Evolutionary conservation across 148 eudicot genomes (phyloP).

Genomic region (Vaccinium darrowii): DNA sequence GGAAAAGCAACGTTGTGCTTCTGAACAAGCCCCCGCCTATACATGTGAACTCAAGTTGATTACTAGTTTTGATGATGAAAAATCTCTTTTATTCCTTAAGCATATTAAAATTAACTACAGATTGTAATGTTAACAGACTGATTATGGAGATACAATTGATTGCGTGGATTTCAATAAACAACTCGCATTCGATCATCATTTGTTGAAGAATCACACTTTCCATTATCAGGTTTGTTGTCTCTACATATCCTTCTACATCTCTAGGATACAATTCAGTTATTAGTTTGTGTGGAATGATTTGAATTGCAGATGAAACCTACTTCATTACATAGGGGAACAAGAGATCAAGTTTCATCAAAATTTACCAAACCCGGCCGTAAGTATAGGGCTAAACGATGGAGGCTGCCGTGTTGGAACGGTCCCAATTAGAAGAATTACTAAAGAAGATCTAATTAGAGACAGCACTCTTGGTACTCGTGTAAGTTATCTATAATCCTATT

Average conservation of each 20-base stretch:
- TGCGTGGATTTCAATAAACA: not conserved
- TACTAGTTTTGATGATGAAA: not conserved
- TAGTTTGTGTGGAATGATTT: not conserved
- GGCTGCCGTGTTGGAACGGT: conserved; percentile 4
- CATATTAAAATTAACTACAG: not conserved
- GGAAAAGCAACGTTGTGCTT: conserved; percentile 1
- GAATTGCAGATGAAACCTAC: not conserved
- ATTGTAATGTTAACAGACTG: not conserved
- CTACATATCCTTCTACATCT: not conserved
- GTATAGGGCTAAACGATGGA: not conserved
- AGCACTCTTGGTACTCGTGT: not conserved
- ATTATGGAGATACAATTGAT: not conserved
- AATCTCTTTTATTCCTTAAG: not conserved
- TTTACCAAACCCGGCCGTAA: not conserved
- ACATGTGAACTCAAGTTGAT: not conserved
- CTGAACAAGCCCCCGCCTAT: conserved; percentile 4
- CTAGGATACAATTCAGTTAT: not conserved
- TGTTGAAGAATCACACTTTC: too few relatives aligned
- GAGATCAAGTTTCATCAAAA: not conserved
- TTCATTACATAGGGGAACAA: not conserved
- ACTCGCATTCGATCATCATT: not conserved
- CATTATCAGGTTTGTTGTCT: not conserved
- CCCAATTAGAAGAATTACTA: not conserved
- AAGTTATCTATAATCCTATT: not conserved
- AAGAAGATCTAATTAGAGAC: conserved; percentile 6